A percentile compares a stretch with the other conserved stretches of the same genome.
Conservation (phyloP, 805 yeast species). For the Myxozyma neglecta region DNA sequence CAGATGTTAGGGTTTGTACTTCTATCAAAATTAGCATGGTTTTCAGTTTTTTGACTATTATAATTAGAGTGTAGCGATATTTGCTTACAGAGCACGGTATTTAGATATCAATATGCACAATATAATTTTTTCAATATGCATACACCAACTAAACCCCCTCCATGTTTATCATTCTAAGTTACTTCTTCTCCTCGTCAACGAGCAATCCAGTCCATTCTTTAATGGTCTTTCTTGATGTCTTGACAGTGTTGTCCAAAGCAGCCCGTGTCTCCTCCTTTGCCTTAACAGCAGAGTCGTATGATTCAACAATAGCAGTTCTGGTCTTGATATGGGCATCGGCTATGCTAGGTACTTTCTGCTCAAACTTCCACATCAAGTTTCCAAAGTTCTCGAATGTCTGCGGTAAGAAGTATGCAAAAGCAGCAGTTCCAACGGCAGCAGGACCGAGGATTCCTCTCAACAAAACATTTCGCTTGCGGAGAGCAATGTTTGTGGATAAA, state of each 20-base stretch:
- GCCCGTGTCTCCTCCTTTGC: conserved; percentile 46
- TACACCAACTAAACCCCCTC: background rate
- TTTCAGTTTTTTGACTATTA: no score
- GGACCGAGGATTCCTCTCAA: conserved; percentile 57
- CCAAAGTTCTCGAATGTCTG: conserved; percentile 64
- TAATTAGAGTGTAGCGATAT: no score
- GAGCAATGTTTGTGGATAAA: conserved; percentile 68
- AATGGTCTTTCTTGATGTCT: conserved; percentile 45
- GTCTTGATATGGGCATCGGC: conserved; percentile 61
- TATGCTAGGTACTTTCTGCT: conserved; percentile 50
- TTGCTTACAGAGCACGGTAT: no score
- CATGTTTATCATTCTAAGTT: conserved; percentile 2
- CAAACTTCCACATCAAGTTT: conserved; percentile 58
- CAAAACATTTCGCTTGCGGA: conserved; percentile 64
- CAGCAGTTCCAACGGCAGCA: conserved; percentile 56
- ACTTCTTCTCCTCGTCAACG: conserved; percentile 53
- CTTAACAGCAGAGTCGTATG: conserved; percentile 1
- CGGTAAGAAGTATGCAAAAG: conserved; percentile 73
- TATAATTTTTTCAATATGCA: background rate
- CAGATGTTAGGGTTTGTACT: no score
- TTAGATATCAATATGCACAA: no score
- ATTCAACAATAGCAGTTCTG: conserved; percentile 47
- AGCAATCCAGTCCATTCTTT: conserved; percentile 67
- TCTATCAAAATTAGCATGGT: no score
- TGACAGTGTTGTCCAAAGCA: conserved; percentile 40